Percentiles rank a stretch among this genome's conserved stretches.
phyloP scores from a whole-genome alignment of 441 rosid species.

The Flueggea neowawraea region DNA sequence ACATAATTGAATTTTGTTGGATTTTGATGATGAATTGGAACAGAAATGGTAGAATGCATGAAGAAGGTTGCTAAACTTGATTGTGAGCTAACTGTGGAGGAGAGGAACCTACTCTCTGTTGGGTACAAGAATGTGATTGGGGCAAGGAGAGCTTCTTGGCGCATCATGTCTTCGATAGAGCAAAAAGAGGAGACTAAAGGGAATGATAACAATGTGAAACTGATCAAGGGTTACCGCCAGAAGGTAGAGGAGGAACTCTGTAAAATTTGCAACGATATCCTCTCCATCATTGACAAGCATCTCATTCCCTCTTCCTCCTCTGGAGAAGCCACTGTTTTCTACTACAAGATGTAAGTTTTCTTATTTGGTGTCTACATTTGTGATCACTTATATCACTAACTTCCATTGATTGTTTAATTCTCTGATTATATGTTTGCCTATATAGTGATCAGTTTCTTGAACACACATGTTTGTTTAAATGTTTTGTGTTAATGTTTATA shows the following conservation, averaged over 20 bases:
- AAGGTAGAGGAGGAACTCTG: constrained; percentile 98
- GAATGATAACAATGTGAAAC: constrained; percentile 73
- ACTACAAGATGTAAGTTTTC: constrained; percentile 82
- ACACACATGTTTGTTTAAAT: no score
- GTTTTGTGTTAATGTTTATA: no score
- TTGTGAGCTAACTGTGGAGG: constrained; percentile 83
- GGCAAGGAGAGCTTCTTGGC: constrained; percentile 88
- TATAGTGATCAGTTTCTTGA: no score
- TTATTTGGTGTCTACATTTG: neutral
- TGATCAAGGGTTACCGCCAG: constrained; percentile 79
- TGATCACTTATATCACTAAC: no score
- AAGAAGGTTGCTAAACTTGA: constrained; percentile 79
- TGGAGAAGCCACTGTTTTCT: constrained; percentile 98
- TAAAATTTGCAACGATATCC: constrained; percentile 78
- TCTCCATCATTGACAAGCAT: constrained; percentile 79
- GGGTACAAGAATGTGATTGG: constrained; percentile 94
- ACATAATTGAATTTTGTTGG: no score
- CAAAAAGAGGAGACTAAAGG: constrained; percentile 91
- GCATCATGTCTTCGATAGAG: constrained; percentile 93
- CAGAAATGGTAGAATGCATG: constrained; percentile 99
- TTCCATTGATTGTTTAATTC: no score
- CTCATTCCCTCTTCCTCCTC: constrained; percentile 79
- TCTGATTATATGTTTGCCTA: neutral
- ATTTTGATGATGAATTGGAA: neutral
- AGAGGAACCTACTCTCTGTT: constrained; percentile 87